Percentiles rank a stretch among this genome's conserved stretches.
phyloP scores from a whole-genome alignment of 345 rosid species.

The Leavenworthia alabamica region DNA sequence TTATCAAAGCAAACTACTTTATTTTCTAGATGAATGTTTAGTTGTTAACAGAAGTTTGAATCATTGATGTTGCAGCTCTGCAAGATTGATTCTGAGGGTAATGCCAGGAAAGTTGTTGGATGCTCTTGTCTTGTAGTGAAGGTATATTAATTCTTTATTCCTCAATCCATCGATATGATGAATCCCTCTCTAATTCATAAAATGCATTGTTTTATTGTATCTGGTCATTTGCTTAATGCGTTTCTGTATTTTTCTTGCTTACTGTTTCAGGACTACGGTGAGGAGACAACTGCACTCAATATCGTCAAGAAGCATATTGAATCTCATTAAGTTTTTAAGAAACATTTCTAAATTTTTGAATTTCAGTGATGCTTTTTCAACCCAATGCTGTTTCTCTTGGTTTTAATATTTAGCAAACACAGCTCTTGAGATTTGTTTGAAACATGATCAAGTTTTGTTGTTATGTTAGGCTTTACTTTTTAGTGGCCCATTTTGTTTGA shows the following conservation, averaged over 20 bases:
- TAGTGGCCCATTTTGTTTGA: background rate
- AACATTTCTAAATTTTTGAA: slow-evolving; percentile 3
- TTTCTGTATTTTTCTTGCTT: background rate
- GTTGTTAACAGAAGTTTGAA: background rate
- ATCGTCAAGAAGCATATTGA: no score
- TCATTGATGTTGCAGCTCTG: slow-evolving; percentile 45
- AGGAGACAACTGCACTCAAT: no score
- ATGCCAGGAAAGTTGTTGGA: slow-evolving; percentile 82
- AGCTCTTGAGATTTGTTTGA: slow-evolving; percentile 18
- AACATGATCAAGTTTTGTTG: slow-evolving; percentile 24
- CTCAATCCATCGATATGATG: background rate
- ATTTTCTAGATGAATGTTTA: background rate
- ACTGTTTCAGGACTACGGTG: slow-evolving; percentile 32
- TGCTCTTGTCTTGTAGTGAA: slow-evolving; percentile 80
- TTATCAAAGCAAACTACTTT: background rate
- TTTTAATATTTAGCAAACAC: slow-evolving; percentile 21
- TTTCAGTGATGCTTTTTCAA: slow-evolving; percentile 8
- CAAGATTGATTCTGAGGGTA: no score
- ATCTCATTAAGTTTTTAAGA: background rate
- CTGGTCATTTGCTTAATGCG: background rate
- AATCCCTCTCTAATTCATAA: background rate
- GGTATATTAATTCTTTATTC: slow-evolving; percentile 33
- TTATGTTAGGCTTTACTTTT: slow-evolving; percentile 4
- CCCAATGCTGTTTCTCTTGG: slow-evolving; percentile 18
- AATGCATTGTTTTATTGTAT: background rate